These are phyloP conservation scores for Monilinia polystroma DNA, from an alignment of 2,329 filamentous ascomycete species.

Conservation along the genomic window DNA sequence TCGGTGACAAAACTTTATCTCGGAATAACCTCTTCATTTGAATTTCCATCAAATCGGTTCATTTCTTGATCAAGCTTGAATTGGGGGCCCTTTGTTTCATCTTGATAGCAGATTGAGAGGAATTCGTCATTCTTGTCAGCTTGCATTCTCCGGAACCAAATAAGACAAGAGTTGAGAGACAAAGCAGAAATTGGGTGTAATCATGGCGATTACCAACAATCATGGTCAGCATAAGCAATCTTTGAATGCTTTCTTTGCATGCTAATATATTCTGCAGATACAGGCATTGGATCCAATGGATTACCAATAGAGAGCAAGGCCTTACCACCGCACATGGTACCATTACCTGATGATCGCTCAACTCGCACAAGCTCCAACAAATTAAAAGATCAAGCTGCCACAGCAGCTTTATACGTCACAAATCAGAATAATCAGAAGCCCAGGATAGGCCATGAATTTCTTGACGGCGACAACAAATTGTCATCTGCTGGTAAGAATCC, in stretches of 20 bases:
- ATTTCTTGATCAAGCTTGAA: not conserved
- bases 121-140: not conserved
- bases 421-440: slow-evolving; percentile 36
- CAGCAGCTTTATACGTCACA: slow-evolving; percentile 58
- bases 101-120: not conserved
- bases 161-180: not conserved
- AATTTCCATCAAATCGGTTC: not conserved
- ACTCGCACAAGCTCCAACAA: slow-evolving; percentile 31
- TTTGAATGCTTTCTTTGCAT: not conserved
- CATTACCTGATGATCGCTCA: slow-evolving; percentile 37
- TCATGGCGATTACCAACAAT: slow-evolving; percentile 4
- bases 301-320: not conserved
- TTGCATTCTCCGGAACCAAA: slow-evolving; percentile 8
- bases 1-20: not conserved
- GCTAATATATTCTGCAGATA: not conserved
- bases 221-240: slow-evolving; percentile 4
- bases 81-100: not conserved
- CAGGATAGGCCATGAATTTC: slow-evolving; percentile 31
- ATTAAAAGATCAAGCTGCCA: slow-evolving; percentile 53
- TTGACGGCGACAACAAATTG: slow-evolving; percentile 55
- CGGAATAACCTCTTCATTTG: not conserved
- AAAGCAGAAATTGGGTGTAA: not conserved
- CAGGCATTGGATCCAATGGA: slow-evolving; percentile 8
- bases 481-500: slow-evolving; percentile 54
- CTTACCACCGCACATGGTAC: slow-evolving; percentile 26